These are phyloP conservation scores for Cryptococcus amylolentus DNA, from an alignment of 1,284 basidiomycete genomes.

Conservation along the genomic window DNA sequence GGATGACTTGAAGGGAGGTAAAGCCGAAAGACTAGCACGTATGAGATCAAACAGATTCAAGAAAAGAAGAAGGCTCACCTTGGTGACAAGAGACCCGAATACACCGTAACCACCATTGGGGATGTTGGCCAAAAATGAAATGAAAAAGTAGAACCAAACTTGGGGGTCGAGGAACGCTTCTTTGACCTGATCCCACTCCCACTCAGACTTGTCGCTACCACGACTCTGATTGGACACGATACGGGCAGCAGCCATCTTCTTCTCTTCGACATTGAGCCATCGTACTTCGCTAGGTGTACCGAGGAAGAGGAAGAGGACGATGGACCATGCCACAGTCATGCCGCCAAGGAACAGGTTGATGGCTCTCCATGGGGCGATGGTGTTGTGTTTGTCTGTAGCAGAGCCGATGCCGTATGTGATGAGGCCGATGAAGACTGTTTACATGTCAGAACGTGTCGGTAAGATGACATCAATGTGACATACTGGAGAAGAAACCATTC, in stretches of 20 bases:
- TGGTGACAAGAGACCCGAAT: constrained; percentile 12
- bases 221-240: constrained; percentile 25
- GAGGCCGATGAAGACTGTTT: constrained; percentile 8
- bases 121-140: constrained; percentile 17
- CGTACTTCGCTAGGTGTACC: constrained; percentile 30
- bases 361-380: constrained; percentile 22
- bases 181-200: constrained; percentile 26
- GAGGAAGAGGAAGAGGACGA: constrained; percentile 25
- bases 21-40: too few relatives aligned
- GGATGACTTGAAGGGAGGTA: too few relatives aligned
- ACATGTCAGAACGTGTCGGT: too few relatives aligned
- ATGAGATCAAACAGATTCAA: too few relatives aligned
- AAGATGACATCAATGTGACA: too few relatives aligned
- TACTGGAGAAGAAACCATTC: too few relatives aligned
- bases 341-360: constrained; percentile 38
- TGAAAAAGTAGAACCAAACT: constrained; percentile 16
- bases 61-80: too few relatives aligned
- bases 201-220: constrained; percentile 18
- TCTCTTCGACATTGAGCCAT: constrained; percentile 28
- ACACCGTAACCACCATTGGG: constrained; percentile 21
- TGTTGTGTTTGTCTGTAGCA: constrained; percentile 14
- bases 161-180: constrained; percentile 29
- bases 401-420: constrained; percentile 25
- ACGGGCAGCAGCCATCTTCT: constrained; percentile 29
- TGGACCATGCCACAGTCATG: constrained; percentile 18